phyloP scores from a whole-genome alignment of 2,329 filamentous ascomycete genomes.

The Fusarium globosum region DNA sequence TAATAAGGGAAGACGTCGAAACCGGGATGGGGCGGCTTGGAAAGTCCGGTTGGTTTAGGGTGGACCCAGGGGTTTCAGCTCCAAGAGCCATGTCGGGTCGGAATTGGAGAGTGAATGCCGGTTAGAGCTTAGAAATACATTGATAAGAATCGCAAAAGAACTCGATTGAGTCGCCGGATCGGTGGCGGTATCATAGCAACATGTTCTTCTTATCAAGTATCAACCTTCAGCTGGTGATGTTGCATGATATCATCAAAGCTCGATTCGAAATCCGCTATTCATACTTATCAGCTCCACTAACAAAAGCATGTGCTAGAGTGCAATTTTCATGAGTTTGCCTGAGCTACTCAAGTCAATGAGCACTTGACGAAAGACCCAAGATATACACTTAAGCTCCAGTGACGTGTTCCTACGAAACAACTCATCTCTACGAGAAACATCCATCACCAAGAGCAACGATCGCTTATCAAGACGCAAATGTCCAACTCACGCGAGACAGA shows the following conservation, averaged over 20 bases:
- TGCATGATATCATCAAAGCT: slow-evolving; percentile 2
- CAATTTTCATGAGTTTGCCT: not conserved
- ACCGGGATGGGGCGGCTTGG: slow-evolving; percentile 12
- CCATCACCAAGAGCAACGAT: not conserved
- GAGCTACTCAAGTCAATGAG: not conserved
- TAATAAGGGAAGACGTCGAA: slow-evolving; percentile 9
- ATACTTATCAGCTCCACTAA: not conserved
- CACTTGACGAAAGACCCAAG: not conserved
- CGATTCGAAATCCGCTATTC: not conserved
- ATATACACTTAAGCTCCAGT: not conserved
- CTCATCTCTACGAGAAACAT: not conserved
- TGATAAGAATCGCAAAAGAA: not conserved
- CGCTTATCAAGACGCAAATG: fast-evolving
- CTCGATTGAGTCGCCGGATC: not conserved
- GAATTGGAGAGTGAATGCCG: not conserved
- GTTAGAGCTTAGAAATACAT: no score
- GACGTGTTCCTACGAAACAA: not conserved
- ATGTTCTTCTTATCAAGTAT: not conserved
- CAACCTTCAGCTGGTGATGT: not conserved
- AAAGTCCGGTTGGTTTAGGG: slow-evolving; percentile 27
- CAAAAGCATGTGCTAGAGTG: not conserved
- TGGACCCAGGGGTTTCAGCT: slow-evolving; percentile 17
- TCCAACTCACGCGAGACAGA: not conserved
- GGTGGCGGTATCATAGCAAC: not conserved
- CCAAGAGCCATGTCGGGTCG: not conserved